These are phyloP conservation scores for Pichia cabralensis DNA, from an alignment of 805 yeast species.

Conservation along the genomic window DNA sequence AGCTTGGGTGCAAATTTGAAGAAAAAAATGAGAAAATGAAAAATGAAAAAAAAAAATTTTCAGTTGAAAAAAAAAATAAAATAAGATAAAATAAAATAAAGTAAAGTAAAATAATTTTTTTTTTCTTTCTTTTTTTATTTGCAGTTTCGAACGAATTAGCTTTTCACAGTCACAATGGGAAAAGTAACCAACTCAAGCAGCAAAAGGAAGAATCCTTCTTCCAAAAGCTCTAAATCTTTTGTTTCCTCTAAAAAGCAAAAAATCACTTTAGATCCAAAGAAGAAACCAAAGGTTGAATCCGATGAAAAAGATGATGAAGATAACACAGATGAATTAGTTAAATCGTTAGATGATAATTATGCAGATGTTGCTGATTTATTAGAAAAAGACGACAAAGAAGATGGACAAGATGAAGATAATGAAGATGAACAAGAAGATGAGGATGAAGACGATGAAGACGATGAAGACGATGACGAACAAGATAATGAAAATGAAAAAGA, in stretches of 20 bases:
- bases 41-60: background rate
- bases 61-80: background rate
- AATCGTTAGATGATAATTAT: conserved; percentile 46
- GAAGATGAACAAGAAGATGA: conserved; percentile 22
- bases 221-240: background rate
- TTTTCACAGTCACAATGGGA: no score
- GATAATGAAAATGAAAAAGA: conserved; percentile 23
- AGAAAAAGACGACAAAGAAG: conserved; percentile 29
- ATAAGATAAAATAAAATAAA: background rate
- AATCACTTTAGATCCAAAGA: conserved; percentile 4
- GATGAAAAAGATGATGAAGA: conserved; percentile 6
- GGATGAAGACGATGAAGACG: conserved; percentile 16
- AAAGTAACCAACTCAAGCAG: no score
- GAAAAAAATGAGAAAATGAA: background rate
- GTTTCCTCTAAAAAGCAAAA: background rate
- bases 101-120: background rate
- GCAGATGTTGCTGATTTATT: conserved; percentile 47
- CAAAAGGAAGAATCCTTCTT: no score
- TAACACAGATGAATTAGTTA: conserved; percentile 34
- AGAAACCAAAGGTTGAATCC: background rate
- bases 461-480: conserved; percentile 14
- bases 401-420: conserved; percentile 19
- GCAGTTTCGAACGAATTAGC: no score
- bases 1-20: no score
- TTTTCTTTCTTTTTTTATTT: no score